Base-by-base conservation (phyloP, 2,329 filamentous ascomycete species). In the Magnaporthales sp. region DNA sequence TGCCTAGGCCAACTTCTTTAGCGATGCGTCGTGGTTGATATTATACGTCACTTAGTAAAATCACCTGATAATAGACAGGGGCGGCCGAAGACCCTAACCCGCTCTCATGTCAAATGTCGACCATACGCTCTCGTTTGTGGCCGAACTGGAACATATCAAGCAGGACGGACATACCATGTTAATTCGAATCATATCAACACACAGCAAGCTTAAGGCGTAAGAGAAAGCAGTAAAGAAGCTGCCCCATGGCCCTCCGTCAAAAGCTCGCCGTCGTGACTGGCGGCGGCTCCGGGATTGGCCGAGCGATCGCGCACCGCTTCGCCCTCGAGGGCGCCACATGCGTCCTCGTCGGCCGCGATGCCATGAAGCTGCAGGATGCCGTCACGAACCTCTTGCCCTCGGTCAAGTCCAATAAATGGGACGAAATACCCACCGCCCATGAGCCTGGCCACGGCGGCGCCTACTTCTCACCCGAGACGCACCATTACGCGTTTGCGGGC, bases 231-330 rank as follows among this genome's bases (percentile, higher is more conserved):
- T n/a, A n/a, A 51, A n/a, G n/a, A 51, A 56, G 11, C 22, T 58
- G 3, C 13, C 54, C 15, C 9, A 58, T 58, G 54, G 54, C 54
- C 9, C 54, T 58, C 54, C 54, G 54, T 27, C 54, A 58, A 27
- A 83, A 83, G 69, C 81, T 79, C 68, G 84, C 80, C 74, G 80
- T 91, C 73, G 81, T 93, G 65, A 90, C 90, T 2, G 91, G 91
- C 63, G 90, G 84, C 24, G 89, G 88, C 60, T 86, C 89, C 24
- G 86, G 88, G 66, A 92, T 93, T 70, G 91, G 91, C 61, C 80
- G 82, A 58, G 85, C 86, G 65, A 89, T 93, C 66, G 89, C 90
- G 10, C 75, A 79, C 51, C 81, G 84, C n/a, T 90, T 93, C 72
- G 85, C 89, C 24, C 73, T 74, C 65, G 82, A 88, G 67, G 89